Conservation (phyloP, 116 monocot species). For the Papilionanthe hybrid region DNA sequence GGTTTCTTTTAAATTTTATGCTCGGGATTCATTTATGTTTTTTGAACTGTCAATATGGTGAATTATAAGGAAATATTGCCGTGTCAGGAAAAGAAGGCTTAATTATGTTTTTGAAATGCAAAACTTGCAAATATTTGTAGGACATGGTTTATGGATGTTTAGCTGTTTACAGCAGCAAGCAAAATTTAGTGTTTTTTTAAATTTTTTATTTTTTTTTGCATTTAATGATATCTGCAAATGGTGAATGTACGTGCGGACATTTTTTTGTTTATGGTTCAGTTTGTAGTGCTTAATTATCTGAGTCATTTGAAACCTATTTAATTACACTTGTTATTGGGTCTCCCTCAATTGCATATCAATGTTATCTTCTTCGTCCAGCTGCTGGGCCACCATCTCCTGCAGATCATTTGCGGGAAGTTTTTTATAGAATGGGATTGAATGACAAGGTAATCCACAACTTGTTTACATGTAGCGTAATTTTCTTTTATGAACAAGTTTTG, state of each 20-base stretch:
- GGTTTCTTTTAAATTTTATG: no score
- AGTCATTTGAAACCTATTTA: neutral
- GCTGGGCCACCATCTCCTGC: slow-evolving; percentile 95
- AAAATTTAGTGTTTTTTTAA: neutral
- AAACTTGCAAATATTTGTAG: no score
- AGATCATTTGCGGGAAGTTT: slow-evolving; percentile 77
- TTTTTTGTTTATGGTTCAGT: neutral
- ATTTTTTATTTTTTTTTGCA: neutral
- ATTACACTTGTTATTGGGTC: neutral
- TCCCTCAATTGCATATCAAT: neutral
- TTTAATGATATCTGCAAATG: neutral
- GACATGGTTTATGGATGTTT: neutral
- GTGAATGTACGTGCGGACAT: neutral
- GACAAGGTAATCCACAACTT: slow-evolving; percentile 54
- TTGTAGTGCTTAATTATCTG: neutral
- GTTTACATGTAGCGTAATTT: neutral
- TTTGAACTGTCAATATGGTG: no score
- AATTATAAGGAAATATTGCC: no score
- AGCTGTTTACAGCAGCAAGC: neutral
- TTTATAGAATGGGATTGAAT: slow-evolving; percentile 91
- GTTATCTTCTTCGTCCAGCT: slow-evolving; percentile 32
- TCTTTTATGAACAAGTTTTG: neutral
- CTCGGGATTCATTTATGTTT: no score
- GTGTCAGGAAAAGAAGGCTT: no score
- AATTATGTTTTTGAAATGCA: no score